Evolutionary conservation across 2,329 filamentous ascomycete genomes (phyloP).

Genomic region (Ceratocystis papillata): DNA sequence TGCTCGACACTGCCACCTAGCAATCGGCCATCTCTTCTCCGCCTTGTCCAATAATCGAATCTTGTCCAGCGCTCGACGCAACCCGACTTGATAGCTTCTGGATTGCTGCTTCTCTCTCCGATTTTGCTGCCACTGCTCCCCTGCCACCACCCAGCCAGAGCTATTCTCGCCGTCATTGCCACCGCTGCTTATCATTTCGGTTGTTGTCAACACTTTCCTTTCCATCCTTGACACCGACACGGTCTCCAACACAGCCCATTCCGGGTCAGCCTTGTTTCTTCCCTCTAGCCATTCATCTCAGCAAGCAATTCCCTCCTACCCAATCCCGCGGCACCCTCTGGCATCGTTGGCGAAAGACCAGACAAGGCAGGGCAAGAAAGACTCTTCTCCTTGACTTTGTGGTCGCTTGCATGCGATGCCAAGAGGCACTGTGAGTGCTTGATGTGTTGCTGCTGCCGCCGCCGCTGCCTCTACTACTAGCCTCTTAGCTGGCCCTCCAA

Average conservation of each 20-base stretch:
- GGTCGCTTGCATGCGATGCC: slow-evolving; percentile 22
- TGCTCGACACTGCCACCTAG: not conserved
- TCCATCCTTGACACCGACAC: not conserved
- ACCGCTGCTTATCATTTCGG: not conserved
- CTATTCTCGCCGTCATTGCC: not conserved
- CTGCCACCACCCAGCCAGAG: not conserved
- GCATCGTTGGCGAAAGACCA: slow-evolving; percentile 19
- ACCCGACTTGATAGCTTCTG: not conserved
- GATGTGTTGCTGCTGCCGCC: not conserved
- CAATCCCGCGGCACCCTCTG: slow-evolving; percentile 11
- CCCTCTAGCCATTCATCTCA: not conserved
- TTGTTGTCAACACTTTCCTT: not conserved
- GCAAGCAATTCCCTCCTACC: not conserved
- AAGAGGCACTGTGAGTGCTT: slow-evolving; percentile 19
- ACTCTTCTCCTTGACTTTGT: slow-evolving; percentile 17
- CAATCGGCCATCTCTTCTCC: not conserved
- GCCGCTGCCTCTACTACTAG: not conserved
- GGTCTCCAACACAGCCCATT: not conserved
- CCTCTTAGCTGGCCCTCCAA: not conserved
- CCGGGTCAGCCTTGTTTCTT: not conserved
- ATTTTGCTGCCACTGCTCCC: not conserved
- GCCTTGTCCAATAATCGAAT: not conserved
- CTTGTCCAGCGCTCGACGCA: not conserved
- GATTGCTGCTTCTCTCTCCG: not conserved
- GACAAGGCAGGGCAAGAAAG: slow-evolving; percentile 7